Percentiles rank a stretch among this genome's conserved stretches.
phyloP scores from a whole-genome alignment of 306 rosid genomes.

The barrel medic (Medicago truncatula) region MtrunA17r5.0-ANR NC_053048.1:4025501-4026000 shows the following conservation, averaged over 20 bases:
- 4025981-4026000: not conserved
- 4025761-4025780: not conserved
- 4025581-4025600: slow-evolving; percentile 46
- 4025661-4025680: slow-evolving; percentile 23
- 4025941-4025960: slow-evolving; percentile 1
- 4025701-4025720: slow-evolving; percentile 51
- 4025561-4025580: slow-evolving; percentile 51
- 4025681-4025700: slow-evolving; percentile 37
- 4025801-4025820: slow-evolving; percentile 28
- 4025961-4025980: not conserved
- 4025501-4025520: slow-evolving; percentile 56
- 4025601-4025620: slow-evolving; percentile 29
- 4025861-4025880: slow-evolving; percentile 46
- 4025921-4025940: slow-evolving; percentile 53
- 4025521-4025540: slow-evolving; percentile 50
- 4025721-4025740: slow-evolving; percentile 51
- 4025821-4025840: slow-evolving; percentile 49
- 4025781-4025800: not conserved
- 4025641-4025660: slow-evolving; percentile 42
- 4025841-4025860: slow-evolving; percentile 51
- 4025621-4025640: slow-evolving; percentile 52
- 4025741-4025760: not conserved
- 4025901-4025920: slow-evolving; percentile 48
- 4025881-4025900: slow-evolving; percentile 55
- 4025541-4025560: slow-evolving; percentile 54